Percentiles rank a stretch among this genome's conserved stretches.
These are phyloP conservation scores for Micromonas commoda DNA, from an alignment of 139 green algal genomes.

Conservation along the genomic window DNA sequence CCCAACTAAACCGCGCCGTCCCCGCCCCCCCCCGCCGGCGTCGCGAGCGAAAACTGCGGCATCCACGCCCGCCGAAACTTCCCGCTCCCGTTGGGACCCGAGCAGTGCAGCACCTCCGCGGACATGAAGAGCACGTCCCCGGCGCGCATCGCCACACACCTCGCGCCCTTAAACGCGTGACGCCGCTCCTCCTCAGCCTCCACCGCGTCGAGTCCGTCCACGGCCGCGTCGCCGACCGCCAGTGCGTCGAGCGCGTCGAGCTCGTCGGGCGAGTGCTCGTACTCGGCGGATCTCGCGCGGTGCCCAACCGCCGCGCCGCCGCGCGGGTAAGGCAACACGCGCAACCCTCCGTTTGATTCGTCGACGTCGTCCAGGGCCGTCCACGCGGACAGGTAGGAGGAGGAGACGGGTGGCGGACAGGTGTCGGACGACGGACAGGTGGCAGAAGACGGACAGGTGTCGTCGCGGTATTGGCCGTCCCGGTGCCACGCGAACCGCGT, in stretches of 20 bases:
- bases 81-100: neutral
- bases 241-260: neutral
- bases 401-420: no score
- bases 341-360: slow-evolving; percentile 12
- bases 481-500: slow-evolving; percentile 19
- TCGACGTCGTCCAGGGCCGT: slow-evolving; percentile 19
- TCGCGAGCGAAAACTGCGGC: slow-evolving; percentile 2
- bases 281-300: neutral
- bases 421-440: no score
- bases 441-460: no score
- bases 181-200: neutral
- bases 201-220: no score
- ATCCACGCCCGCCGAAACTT: slow-evolving; percentile 17
- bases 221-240: neutral
- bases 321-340: neutral
- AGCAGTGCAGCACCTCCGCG: slow-evolving; percentile 9
- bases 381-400: slow-evolving; percentile 8
- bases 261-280: neutral
- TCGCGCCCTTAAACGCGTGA: neutral
- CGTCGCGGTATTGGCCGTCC: slow-evolving; percentile 3
- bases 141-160: neutral
- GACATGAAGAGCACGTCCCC: slow-evolving; percentile 4
- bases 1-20: neutral
- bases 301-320: neutral
- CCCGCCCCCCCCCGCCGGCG: neutral